A percentile compares a stretch with the other conserved stretches of the same genome.
Conservation (phyloP, 2,329 filamentous ascomycete species). For the Botryotinia globosa region DNA sequence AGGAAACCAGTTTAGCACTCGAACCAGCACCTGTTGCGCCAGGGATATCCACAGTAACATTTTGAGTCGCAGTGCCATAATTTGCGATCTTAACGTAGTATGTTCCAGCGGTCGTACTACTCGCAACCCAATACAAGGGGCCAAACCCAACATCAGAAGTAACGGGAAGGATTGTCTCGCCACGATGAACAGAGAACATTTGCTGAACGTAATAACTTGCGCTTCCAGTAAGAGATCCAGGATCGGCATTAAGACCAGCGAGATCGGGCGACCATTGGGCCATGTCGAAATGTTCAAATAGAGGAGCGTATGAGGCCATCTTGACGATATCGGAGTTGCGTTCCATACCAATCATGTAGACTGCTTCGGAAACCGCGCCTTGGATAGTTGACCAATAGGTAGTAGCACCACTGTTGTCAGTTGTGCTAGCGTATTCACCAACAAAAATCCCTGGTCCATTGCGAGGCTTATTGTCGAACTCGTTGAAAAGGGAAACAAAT, state of each 20-base stretch:
- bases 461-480: slow-evolving; percentile 22
- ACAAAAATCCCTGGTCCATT: slow-evolving; percentile 21
- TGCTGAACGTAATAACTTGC: slow-evolving; percentile 28
- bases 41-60: slow-evolving; percentile 35
- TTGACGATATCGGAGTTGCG: slow-evolving; percentile 26
- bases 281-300: slow-evolving; percentile 39
- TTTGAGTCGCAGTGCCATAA: slow-evolving; percentile 47
- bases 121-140: slow-evolving; percentile 49
- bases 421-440: slow-evolving; percentile 27
- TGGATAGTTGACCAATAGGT: slow-evolving; percentile 24
- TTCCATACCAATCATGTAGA: slow-evolving; percentile 27
- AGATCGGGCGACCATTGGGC: slow-evolving; percentile 31
- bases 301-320: slow-evolving; percentile 31
- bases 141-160: slow-evolving; percentile 39
- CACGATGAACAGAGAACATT: slow-evolving; percentile 46
- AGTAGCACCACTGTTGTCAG: slow-evolving; percentile 15
- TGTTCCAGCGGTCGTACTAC: slow-evolving; percentile 39
- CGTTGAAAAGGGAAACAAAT: slow-evolving; percentile 23
- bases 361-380: slow-evolving; percentile 23
- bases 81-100: slow-evolving; percentile 51
- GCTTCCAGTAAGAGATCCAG: slow-evolving; percentile 22
- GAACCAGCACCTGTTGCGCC: not conserved
- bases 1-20: slow-evolving; percentile 6
- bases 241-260: slow-evolving; percentile 23
- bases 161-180: slow-evolving; percentile 47